Base-by-base conservation (phyloP, 495 filamentous ascomycete genomes). In the Geopyxis carbonaria region DNA sequence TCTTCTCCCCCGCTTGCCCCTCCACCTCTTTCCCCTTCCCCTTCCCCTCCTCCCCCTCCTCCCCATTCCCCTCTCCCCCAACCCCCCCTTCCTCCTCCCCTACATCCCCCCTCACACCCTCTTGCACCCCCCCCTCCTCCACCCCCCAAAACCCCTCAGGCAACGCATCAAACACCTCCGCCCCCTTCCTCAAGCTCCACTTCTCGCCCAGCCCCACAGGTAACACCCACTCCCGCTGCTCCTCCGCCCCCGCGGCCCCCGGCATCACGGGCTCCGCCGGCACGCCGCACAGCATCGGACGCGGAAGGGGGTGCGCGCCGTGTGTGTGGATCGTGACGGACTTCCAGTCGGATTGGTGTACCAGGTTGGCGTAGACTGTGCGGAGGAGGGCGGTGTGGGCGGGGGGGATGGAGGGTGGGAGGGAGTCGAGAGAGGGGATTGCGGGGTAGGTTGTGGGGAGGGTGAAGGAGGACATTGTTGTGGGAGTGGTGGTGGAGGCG, bases 271-370 rank as follows among this genome's bases (percentile, higher is more conserved):
- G 71, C 34, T 78, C 70, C 4, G 89, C 84, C 5, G 89, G 86
- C n/a, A 93, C 65, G 4, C 89, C 89, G 4, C 82, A 81, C 34
- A 97, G 65, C 44, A 97, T 57, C 1, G 73, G 76, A 24, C 75
- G 63, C 4, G 68, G 65, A 3, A 75, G 62, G 5, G 49, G 38
- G 3, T 43, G 18, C 1, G 39, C 24, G 19, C 48, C 25, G 25
- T 7, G 9, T 35, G 51, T 36, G 59, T 86, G 74, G 20, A 72
- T 59, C 34, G 66, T 58, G 29, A 92, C 65, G 13, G 61, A 63
- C 7, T 75, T 78, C 89, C 89, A 97, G 45, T 78, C 66, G 57
- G 93, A 86, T 54, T 93, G 79, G 58, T 87, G 45, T 77, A 32
- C 34, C 31, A 50, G 48, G 21, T 50, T 51, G 16, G 39, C 46